Base-by-base conservation (phyloP, 331 rosid genomes). In the Dryas integrifolia region DNA sequence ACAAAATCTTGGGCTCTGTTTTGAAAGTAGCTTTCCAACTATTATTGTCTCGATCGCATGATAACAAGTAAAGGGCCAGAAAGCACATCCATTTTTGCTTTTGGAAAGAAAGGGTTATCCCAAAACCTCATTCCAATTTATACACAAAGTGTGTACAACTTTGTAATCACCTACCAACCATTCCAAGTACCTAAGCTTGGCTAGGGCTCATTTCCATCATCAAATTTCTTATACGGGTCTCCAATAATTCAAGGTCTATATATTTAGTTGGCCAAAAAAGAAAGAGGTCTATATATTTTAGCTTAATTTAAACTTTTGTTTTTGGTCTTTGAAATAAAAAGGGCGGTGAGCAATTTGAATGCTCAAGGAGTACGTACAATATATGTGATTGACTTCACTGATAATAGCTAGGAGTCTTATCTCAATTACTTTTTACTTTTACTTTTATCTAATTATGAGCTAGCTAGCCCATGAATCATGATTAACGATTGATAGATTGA, bases 1-100 rank as follows among this genome's bases (percentile, higher is more conserved):
- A 16, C 58, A 70, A 64, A 81, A 77, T 87, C 90, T 53, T 21
- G 82, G 75, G 76, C 49, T 74, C 77, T 84, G 82, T 84, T 58
- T 44, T 52, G 70, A 76, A 58, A 76, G 84, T 65, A 11, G 73
- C 66, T 75, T 80, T 75, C 52, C 60, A 65, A 65, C 26, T 18
- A 44, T 30, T 4, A 68, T 58, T 39, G 52, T 62, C 61, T 9
- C 38, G 80, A 71, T 71, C 46, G 8, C 74, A 21, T 21, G 24
- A 58, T 70, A 35, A 24, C 57, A 59, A 43, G n/a, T 43, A 72
- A 44, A 46, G n/a, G 35, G 35, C 40, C 41, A 61, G 41, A 74
- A 79, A 61, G 72, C 46, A 70, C 39, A 16, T 52, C 49, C 10
- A 18, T 70, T 62, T 55, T 21, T 0, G 41, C 67, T 38, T 55